Evolutionary conservation across 352 stramenopile species (phyloP), one percentile per base, ranked within the genome.

Genomic region (Blastocystis sp.): DNA sequence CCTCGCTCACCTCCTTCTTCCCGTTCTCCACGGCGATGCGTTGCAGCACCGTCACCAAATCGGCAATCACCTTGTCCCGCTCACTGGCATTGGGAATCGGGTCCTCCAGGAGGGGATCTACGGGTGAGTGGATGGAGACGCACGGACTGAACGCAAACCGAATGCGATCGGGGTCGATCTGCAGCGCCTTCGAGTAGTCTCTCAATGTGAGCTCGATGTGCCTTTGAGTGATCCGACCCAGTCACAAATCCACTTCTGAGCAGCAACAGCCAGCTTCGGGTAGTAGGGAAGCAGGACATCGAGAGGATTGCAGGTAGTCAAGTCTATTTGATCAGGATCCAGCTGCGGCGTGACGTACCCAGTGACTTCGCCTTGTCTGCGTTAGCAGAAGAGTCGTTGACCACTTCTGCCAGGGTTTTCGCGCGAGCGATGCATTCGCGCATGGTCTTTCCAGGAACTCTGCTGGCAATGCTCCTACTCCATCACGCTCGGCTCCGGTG

Each of bases 381-480:
- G 21, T 69, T 78, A 16, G 3, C 31, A 0, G 31, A 1, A 9
- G 66, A 37, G 6, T 55, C 37, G 29, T 45, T 63, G 0, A 41
- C 74, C 41, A 85, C 29, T 16, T 69, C 74, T 16, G 66, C 50
- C 9, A 85, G 74, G 19, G 50, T 50, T 29, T 85, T 85, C 10
- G 74, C 74, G 31, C 74, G 59, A 33, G 74, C 24, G 35, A 85
- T 85, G 61, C 74, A 85, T 21, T 85, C 74, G 33, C 74, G 59
- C 74, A 85, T 85, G 16, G 74, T 85, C 39, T 85, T 85, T 1
- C 74, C 74, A 0, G 74, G 74, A 67, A 85, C 74, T 26, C 69
- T 85, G 24, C 45, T 39, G 41, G 74, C 74, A 29, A 85, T 85
- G 3, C 55, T 35, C 66, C 74, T 85, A 39, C 13, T 31, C 51